Evolutionary conservation across 1,284 basidiomycete species (phyloP), one percentile per base, ranked within the genome.

Genomic region (Ceratobasidium sp.): DNA sequence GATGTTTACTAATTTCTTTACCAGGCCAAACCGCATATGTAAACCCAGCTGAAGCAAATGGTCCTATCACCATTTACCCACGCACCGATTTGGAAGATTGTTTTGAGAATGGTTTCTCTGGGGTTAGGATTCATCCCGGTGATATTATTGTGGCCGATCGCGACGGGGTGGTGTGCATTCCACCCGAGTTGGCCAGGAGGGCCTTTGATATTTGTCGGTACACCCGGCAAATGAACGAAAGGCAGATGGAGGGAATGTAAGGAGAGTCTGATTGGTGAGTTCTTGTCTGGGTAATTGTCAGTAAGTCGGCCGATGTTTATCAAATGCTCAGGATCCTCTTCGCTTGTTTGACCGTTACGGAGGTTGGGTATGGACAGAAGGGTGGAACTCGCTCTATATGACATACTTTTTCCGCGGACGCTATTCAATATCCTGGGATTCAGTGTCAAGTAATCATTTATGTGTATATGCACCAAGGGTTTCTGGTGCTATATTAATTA

Each of bases 61-160:
- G 91, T 0, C 85, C 92, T 0, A 77, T 98, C 56, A 77, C 79
- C 16, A 89, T 97, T 70, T 70, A 76, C 16, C 80, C 84, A 0
- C 78, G 79, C 21, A 75, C 74, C 47, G 72, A 76, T 41, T 74
- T 68, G 25, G 60, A 71, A 57, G 72, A 71, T 21, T 76, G 74
- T 70, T 75, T 72, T 75, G 73, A 58, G 74, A 69, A 42, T 70
- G 72, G 74, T 25, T 86, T 89, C 70, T 81, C 87, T 7, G 72
- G 82, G 0, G 81, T 88, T 1, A 82, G 77, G 0, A 83, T 98
- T 2, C 76, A 85, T 23, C 91, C 95, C 1, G 90, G 88, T 2
- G 95, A 97, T 76, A 84, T 89, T 80, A 84, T 98, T 41, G 77
- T 96, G n/a, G 94, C 87, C 14, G 95, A 98, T 76, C 82, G 87